phyloP scores from a whole-genome alignment of 768 basidiomycete genomes.

The Ramaria rubella region DNA sequence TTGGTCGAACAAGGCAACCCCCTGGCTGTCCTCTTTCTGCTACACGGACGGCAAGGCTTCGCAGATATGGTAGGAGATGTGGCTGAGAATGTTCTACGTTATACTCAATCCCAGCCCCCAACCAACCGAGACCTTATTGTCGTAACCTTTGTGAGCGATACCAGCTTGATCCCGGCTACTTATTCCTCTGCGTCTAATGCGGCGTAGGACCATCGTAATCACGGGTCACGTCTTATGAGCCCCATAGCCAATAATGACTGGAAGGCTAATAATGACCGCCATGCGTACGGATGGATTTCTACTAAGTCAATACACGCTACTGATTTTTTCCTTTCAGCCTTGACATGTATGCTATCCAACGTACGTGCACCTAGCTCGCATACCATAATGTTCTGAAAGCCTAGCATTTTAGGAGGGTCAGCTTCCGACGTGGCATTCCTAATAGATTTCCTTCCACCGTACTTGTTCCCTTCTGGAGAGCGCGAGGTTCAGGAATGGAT shows the following conservation, averaged over 20 bases:
- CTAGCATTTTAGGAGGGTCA: conserved; percentile 43
- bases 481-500: conserved; percentile 60
- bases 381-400: background rate
- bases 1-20: conserved; percentile 8
- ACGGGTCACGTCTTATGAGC: conserved; percentile 37
- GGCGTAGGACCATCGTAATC: conserved; percentile 48
- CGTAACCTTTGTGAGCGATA: conserved; percentile 38
- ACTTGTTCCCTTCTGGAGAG: conserved; percentile 65
- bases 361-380: conserved; percentile 22
- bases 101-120: conserved; percentile 17
- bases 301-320: background rate
- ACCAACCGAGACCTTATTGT: conserved; percentile 36
- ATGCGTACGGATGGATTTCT: conserved; percentile 31
- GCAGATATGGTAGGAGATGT: conserved; percentile 27
- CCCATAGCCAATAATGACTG: conserved; percentile 33
- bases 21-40: conserved; percentile 36
- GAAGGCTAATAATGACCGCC: conserved; percentile 35
- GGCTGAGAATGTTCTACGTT: conserved; percentile 29
- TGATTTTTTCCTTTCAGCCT: conserved; percentile 17
- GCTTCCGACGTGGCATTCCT: conserved; percentile 71
- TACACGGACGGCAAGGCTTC: conserved; percentile 40
- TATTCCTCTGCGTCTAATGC: background rate
- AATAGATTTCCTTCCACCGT: conserved; percentile 71
- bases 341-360: conserved; percentile 45
- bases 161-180: background rate